Base-by-base conservation (phyloP, 495 filamentous ascomycete species). In the Pyrenopolyporus hunteri region DNA sequence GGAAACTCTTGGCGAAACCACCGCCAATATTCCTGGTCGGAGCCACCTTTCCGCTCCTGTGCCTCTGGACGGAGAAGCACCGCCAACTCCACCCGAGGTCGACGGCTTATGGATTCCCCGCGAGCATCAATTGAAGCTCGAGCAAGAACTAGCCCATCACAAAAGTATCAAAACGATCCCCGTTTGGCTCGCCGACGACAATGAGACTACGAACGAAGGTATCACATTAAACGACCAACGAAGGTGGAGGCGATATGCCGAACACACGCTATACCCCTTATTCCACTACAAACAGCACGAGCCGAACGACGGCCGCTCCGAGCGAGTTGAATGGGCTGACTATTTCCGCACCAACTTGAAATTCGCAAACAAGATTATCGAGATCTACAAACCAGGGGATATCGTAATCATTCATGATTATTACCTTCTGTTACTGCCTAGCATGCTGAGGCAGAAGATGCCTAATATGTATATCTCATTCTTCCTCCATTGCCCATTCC, bases 281-380 rank as follows among this genome's bases (percentile, higher is more conserved):
- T 88, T 96, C 74, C 93, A 97, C 71, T 97, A 97, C 75, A 96
- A 92, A 74, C 87, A 90, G 68, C 89, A 95, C 66, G 89, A 91
- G 58, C 90, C 92, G 1, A 89, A 86, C 16, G 90, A 96, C 73
- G 92, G 92, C 22, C 83, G 88, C 40, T 84, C 84, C 23, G 89
- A 92, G 67, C 83, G 87, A n/a, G 79, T 85, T 22, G 86, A 90
- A 73, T 97, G 92, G 92, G 83, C 87, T 16, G 90, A 97, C 73
- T 97, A 96, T 74, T 85, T 88, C 64, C 85, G 87, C 22, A 84
- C 96, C 80, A 96, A 96, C 72, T 85, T 88, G 67, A 83, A 89
- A 45, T 96, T 96, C 60, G 92, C 92, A 14, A 88, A 94, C 67
- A 85, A 88, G 50, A 95, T 97, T 53, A 78, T 91, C 45, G 82